These are phyloP conservation scores for Coemansia biformis DNA, from an alignment of 192 early-diverging fungal genomes.

Conservation along the genomic window DNA sequence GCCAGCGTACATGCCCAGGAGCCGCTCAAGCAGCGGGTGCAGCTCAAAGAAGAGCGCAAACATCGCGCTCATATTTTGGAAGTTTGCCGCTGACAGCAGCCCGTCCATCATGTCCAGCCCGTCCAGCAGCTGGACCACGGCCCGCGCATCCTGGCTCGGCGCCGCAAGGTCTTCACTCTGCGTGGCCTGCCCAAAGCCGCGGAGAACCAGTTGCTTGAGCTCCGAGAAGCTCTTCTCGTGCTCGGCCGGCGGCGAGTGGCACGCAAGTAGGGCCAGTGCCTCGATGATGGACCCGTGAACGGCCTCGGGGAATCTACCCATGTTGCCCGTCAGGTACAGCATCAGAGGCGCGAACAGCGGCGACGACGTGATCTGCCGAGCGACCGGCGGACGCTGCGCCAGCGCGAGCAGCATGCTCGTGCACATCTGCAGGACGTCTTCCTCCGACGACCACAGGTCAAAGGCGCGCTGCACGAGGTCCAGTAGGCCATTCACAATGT, in stretches of 20 bases:
- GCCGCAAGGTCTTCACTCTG: slow-evolving; percentile 2
- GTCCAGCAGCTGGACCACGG: slow-evolving; percentile 26
- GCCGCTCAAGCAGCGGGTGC: slow-evolving; percentile 27
- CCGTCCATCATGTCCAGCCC: slow-evolving; percentile 51
- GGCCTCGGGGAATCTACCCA: slow-evolving; percentile 38
- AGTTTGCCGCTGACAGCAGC: slow-evolving; percentile 40
- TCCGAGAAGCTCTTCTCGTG: slow-evolving; percentile 29
- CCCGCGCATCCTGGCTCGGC: slow-evolving; percentile 19
- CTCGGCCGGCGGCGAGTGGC: slow-evolving; percentile 25
- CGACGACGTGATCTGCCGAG: slow-evolving; percentile 24
- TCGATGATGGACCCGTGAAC: slow-evolving; percentile 43
- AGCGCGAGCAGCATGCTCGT: slow-evolving; percentile 30
- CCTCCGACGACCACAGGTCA: slow-evolving; percentile 41
- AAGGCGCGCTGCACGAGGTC: slow-evolving; percentile 28
- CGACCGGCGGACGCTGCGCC: slow-evolving; percentile 30
- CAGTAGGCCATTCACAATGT: slow-evolving; percentile 22
- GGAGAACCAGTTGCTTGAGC: slow-evolving; percentile 24
- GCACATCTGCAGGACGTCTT: slow-evolving; percentile 44
- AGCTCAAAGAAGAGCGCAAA: slow-evolving; percentile 43
- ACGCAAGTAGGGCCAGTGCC: slow-evolving; percentile 30
- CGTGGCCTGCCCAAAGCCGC: slow-evolving; percentile 14
- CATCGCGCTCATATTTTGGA: slow-evolving; percentile 37
- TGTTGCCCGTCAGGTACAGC: slow-evolving; percentile 27
- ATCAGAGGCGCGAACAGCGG: slow-evolving; percentile 30
- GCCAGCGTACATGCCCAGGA: slow-evolving; percentile 20